Evolutionary conservation across 352 stramenopile genomes (phyloP), one percentile per base, ranked within the genome.

Genomic region (Phytophthora boehmeriae): DNA sequence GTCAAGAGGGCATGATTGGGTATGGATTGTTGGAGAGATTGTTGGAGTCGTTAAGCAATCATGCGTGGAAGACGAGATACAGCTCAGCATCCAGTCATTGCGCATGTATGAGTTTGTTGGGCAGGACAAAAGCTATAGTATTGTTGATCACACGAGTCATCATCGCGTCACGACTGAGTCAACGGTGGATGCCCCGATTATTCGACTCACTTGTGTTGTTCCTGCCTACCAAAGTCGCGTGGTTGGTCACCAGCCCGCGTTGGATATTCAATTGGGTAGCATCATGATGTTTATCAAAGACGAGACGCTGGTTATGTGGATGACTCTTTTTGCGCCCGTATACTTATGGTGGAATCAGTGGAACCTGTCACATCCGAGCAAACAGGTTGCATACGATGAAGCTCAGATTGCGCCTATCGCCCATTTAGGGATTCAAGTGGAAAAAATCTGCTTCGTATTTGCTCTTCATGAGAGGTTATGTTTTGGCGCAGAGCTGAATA

Each of bases 321-420:
- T 92, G 78, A 86, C 71, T 45, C 63, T 96, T 1, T 79, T 92
- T 51, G 76, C 80, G 5, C 87, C 87, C 20, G 73, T 95, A 9
- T 94, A 90, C 57, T 62, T 88, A 41, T 96, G 87, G 87, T 96
- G 86, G 83, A 90, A 90, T 32, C 74, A 85, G 39, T 95, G 87
- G 87, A 90, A 86, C 60, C 38, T 78, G 23, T 86, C 63, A 14
- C 84, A 93, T 51, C 86, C 86, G 4, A 86, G 73, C 45, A 91
- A 89, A 50, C 43, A 71, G 19, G 44, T 85, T 32, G 36, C 75
- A 5, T 73, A 84, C 25, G 69, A 85, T 56, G 59, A 83, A 53
- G 45, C 32, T 20, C 77, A 72, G 13, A 81, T 94, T 61, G 82
- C 80, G 27, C 83, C 86, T 4, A 91, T 94, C 25, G 82, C 84